phyloP scores from a whole-genome alignment of 768 basidiomycete species.

The Hericium rajendrae region DNA sequence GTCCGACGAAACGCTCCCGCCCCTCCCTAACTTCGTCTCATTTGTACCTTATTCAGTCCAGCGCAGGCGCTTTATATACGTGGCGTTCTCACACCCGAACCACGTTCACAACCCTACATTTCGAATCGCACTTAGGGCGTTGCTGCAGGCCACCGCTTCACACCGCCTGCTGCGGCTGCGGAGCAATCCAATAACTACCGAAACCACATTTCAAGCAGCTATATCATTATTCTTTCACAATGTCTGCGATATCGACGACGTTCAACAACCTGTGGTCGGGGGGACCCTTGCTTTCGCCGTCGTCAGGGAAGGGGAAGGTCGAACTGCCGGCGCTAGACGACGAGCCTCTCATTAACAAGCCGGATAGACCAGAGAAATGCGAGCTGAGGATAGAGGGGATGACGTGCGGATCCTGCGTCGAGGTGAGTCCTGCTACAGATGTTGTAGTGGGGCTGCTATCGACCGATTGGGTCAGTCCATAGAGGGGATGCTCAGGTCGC shows the following conservation, averaged over 20 bases:
- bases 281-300: background rate
- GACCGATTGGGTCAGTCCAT: constrained; percentile 46
- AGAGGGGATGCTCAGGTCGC: constrained; percentile 70
- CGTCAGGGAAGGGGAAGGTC: constrained; percentile 22
- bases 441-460: background rate
- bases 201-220: too few species aligned
- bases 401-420: constrained; percentile 85
- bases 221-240: background rate
- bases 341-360: too few species aligned
- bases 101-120: too few species aligned
- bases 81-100: background rate
- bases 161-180: background rate
- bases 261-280: constrained; percentile 8
- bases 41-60: background rate
- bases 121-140: background rate
- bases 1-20: too few species aligned
- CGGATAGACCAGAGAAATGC: too few species aligned
- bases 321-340: too few species aligned
- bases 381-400: constrained; percentile 81
- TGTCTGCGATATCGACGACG: constrained; percentile 7
- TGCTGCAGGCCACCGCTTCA: background rate
- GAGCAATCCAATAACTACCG: too few species aligned
- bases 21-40: background rate
- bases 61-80: background rate
- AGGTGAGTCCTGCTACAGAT: constrained; percentile 38